These are phyloP conservation scores for Carpinus fangiana DNA, from an alignment of 306 rosid genomes.

Conservation along the genomic window DNA sequence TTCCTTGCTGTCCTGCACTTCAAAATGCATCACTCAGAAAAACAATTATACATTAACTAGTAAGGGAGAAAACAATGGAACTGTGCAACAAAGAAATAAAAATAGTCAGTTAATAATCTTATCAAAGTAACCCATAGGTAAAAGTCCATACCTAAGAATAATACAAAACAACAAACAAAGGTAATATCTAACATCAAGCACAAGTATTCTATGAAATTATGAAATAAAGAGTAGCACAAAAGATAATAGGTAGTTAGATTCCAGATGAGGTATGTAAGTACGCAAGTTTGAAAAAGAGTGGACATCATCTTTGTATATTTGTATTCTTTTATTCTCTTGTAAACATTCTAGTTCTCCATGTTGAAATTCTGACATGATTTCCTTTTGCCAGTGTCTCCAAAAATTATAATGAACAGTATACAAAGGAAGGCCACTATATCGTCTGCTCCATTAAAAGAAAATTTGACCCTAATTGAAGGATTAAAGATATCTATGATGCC, in stretches of 20 bases:
- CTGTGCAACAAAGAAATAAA: not conserved
- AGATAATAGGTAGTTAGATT: not conserved
- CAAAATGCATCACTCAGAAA: conserved; percentile 30
- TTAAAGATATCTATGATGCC: too few species aligned
- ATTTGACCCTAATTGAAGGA: too few species aligned
- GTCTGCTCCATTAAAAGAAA: too few species aligned
- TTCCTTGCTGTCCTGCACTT: conserved; percentile 82
- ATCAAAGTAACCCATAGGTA: not conserved
- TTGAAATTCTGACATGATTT: too few species aligned
- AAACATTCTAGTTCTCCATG: too few species aligned
- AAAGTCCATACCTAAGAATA: not conserved
- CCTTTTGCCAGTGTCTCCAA: too few species aligned
- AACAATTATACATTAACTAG: not conserved
- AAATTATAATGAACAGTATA: too few species aligned
- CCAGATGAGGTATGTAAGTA: not conserved
- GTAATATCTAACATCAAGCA: not conserved
- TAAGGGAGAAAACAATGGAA: conserved; percentile 21
- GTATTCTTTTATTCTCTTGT: not conserved
- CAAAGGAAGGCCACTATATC: too few species aligned
- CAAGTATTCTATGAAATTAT: not conserved
- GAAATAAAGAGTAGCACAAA: not conserved
- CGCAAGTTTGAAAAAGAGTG: not conserved
- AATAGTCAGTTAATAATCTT: not conserved
- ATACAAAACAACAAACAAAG: not conserved
- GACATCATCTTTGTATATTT: not conserved